Conservation (phyloP, 306 rosid species). For the Luffa aegyptiaca region DNA sequence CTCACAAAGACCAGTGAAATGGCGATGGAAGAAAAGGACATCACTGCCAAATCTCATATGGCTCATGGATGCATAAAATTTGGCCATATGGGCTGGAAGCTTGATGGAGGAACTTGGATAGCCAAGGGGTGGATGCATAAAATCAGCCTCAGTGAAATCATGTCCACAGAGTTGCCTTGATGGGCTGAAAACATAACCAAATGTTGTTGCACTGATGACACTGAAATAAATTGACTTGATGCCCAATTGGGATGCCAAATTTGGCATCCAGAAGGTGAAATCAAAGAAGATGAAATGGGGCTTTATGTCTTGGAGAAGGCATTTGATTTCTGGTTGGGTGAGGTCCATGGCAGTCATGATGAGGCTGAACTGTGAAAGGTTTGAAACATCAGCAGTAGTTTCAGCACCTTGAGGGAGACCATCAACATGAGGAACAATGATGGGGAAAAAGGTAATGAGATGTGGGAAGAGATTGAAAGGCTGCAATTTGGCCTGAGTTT, state of each 20-base stretch:
- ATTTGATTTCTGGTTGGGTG: conserved; percentile 35
- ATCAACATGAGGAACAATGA: conserved; percentile 40
- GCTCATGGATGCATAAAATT: neutral
- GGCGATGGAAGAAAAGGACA: conserved; percentile 21
- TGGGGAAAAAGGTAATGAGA: conserved; percentile 48
- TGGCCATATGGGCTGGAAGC: conserved; percentile 31
- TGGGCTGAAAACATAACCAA: conserved; percentile 30
- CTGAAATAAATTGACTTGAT: conserved; percentile 30
- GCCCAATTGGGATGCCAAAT: conserved; percentile 23
- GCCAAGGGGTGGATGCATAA: conserved; percentile 28
- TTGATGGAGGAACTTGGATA: conserved; percentile 38
- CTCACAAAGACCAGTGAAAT: neutral
- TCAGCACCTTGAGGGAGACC: conserved; percentile 51
- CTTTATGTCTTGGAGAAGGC: conserved; percentile 16
- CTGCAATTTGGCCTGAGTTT: conserved; percentile 26
- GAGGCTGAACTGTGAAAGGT: conserved; percentile 14
- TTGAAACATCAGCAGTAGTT: conserved; percentile 52
- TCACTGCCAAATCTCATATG: conserved; percentile 18
- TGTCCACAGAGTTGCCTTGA: conserved; percentile 25
- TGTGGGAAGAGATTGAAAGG: conserved; percentile 45
- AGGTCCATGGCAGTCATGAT: conserved; percentile 54
- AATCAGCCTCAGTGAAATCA: conserved; percentile 11
- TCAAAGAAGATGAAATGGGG: conserved; percentile 48
- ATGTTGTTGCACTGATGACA: conserved; percentile 26
- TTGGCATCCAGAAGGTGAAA: conserved; percentile 51